Conservation (phyloP, 495 filamentous ascomycete genomes). For the Daldinia childiae region DNA sequence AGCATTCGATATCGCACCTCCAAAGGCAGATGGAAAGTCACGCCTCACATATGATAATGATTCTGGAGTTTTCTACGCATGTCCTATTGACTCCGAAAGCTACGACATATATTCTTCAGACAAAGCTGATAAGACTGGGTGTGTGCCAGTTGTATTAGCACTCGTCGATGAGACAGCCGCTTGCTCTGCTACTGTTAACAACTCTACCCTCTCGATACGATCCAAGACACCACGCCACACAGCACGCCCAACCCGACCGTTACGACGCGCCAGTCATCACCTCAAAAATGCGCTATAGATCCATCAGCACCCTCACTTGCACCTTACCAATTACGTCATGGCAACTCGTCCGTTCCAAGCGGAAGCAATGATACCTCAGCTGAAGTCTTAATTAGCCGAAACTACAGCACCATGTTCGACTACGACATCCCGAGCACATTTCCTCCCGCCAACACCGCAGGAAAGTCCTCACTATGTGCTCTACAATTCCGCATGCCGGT, state of each 20-base stretch:
- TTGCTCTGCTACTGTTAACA: constrained; percentile 24
- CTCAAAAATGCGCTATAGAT: constrained; percentile 29
- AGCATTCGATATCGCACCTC: constrained; percentile 30
- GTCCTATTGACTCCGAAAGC: constrained; percentile 25
- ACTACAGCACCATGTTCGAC: constrained; percentile 34
- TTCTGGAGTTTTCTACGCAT: constrained; percentile 39
- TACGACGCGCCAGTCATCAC: constrained; percentile 24
- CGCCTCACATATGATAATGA: constrained; percentile 42
- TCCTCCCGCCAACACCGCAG: neutral
- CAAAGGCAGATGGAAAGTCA: constrained; percentile 14
- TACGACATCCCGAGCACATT: constrained; percentile 38
- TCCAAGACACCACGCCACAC: neutral
- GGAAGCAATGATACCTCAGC: constrained; percentile 18
- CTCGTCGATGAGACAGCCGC: constrained; percentile 31
- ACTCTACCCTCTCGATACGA: constrained; percentile 8
- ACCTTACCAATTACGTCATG: constrained; percentile 26
- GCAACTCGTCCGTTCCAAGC: constrained; percentile 16
- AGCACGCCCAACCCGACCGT: neutral
- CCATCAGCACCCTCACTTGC: constrained; percentile 43
- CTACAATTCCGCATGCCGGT: constrained; percentile 47
- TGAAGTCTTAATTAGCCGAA: constrained; percentile 24
- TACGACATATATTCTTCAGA: constrained; percentile 40
- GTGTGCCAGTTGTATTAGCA: constrained; percentile 32
- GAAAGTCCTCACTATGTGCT: constrained; percentile 32
- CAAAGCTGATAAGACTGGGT: constrained; percentile 28